Evolutionary conservation across 371 early-diverging fungal genomes (phyloP).

Genomic region (Mucor plumbeus): DNA sequence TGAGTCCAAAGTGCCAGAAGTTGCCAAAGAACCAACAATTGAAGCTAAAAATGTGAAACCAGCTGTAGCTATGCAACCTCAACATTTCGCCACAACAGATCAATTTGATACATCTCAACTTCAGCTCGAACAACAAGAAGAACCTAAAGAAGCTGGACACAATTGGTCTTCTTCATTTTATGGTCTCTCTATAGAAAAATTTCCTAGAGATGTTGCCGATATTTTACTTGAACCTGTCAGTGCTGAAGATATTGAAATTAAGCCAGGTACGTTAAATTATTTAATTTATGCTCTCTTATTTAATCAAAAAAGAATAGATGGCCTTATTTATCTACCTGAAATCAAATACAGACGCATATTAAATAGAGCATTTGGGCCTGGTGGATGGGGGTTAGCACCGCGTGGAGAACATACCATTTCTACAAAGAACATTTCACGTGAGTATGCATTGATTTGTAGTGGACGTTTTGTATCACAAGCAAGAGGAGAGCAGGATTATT

Average conservation of each 20-base stretch:
- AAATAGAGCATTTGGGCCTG: constrained; percentile 95
- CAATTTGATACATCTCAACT: constrained; percentile 24
- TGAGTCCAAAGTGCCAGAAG: not conserved
- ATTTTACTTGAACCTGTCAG: constrained; percentile 76
- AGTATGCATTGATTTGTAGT: constrained; percentile 88
- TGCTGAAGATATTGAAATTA: constrained; percentile 86
- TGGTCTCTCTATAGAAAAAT: constrained; percentile 77
- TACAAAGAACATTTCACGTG: constrained; percentile 81
- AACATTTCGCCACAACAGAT: constrained; percentile 21
- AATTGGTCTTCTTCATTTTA: constrained; percentile 78
- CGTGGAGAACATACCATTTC: constrained; percentile 89
- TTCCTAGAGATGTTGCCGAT: constrained; percentile 72
- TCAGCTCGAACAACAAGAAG: not conserved
- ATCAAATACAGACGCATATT: constrained; percentile 96
- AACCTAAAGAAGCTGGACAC: constrained; percentile 22
- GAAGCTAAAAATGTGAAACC: constrained; percentile 6
- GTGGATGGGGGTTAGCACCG: constrained; percentile 93
- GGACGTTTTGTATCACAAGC: constrained; percentile 91
- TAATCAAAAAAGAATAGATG: constrained; percentile 61
- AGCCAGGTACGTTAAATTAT: constrained; percentile 67
- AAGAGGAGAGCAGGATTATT: constrained; percentile 95
- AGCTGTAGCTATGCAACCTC: not conserved
- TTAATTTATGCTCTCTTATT: too few relatives aligned
- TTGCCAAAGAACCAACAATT: not conserved
- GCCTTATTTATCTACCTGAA: constrained; percentile 92